A percentile compares a stretch with the other conserved stretches of the same genome.
These are phyloP conservation scores for Aspergillus japonicus DNA, from an alignment of 2,329 filamentous ascomycete species.

Conservation along the genomic window DNA sequence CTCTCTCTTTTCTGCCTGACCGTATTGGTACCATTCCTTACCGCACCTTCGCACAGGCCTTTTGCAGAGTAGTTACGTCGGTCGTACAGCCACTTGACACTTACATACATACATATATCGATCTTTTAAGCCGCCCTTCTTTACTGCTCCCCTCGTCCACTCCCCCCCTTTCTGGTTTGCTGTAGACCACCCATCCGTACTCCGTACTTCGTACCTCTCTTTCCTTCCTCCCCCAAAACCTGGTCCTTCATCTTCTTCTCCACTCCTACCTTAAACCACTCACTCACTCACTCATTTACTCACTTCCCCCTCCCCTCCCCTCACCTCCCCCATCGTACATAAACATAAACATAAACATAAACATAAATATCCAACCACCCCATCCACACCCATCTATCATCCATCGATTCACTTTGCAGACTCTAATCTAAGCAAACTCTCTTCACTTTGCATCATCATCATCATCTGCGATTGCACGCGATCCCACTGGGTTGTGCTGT, in stretches of 20 bases:
- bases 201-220: too few relatives aligned
- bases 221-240: constrained; percentile 11
- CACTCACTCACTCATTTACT: background rate
- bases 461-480: constrained; percentile 29
- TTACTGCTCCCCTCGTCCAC: constrained; percentile 10
- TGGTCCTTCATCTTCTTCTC: constrained; percentile 5
- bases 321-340: background rate
- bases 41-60: background rate
- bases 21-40: constrained; percentile 19
- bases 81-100: constrained; percentile 5
- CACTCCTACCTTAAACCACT: background rate
- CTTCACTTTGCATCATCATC: constrained; percentile 10
- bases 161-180: constrained; percentile 1
- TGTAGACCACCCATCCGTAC: too few relatives aligned
- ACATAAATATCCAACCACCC: background rate
- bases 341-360: background rate
- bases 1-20: constrained; percentile 8
- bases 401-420: constrained; percentile 4
- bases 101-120: constrained; percentile 6
- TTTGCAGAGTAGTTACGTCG: constrained; percentile 3
- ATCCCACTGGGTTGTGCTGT: constrained; percentile 30
- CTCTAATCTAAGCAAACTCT: constrained; percentile 16
- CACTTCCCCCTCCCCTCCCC: background rate
- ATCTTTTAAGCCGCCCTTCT: background rate
- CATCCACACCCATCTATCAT: background rate